A percentile compares a stretch with the other conserved stretches of the same genome.
Evolutionary conservation across 2,329 filamentous ascomycete species (phyloP).

Genomic region (Dothideomycetes sp.): DNA sequence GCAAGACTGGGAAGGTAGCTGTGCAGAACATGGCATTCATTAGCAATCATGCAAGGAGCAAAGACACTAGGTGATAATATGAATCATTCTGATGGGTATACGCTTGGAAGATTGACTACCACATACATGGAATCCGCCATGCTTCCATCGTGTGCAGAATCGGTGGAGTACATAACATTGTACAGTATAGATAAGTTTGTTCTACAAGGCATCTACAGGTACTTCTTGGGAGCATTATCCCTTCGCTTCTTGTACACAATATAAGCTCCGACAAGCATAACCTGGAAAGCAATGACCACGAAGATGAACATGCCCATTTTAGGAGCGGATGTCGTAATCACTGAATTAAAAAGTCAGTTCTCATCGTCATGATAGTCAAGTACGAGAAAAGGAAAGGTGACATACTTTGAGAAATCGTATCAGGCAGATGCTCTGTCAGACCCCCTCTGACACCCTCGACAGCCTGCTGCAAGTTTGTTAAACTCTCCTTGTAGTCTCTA

Average conservation of each 20-base stretch:
- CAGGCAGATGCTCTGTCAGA: slow-evolving; percentile 40
- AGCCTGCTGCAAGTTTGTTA: slow-evolving; percentile 42
- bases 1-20: too few species aligned
- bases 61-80: too few species aligned
- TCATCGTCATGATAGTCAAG: not conserved
- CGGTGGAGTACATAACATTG: too few species aligned
- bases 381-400: slow-evolving; percentile 4
- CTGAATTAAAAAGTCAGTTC: slow-evolving; percentile 22
- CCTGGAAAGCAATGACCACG: slow-evolving; percentile 63
- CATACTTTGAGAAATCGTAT: slow-evolving; percentile 39
- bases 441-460: slow-evolving; percentile 43
- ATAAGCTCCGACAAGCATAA: slow-evolving; percentile 58
- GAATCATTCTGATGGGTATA: too few species aligned
- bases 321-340: slow-evolving; percentile 42
- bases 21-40: too few species aligned
- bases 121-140: too few species aligned
- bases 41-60: too few species aligned
- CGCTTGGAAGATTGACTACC: too few species aligned
- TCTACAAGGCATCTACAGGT: slow-evolving; percentile 61
- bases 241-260: slow-evolving; percentile 70
- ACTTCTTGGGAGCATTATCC: slow-evolving; percentile 78
- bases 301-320: slow-evolving; percentile 54
- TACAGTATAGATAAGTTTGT: too few species aligned
- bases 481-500: slow-evolving; percentile 45
- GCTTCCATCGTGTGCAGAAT: too few species aligned